Base-by-base conservation (phyloP, 2,329 filamentous ascomycete genomes). In the Sarocladiaceae sp. region DNA sequence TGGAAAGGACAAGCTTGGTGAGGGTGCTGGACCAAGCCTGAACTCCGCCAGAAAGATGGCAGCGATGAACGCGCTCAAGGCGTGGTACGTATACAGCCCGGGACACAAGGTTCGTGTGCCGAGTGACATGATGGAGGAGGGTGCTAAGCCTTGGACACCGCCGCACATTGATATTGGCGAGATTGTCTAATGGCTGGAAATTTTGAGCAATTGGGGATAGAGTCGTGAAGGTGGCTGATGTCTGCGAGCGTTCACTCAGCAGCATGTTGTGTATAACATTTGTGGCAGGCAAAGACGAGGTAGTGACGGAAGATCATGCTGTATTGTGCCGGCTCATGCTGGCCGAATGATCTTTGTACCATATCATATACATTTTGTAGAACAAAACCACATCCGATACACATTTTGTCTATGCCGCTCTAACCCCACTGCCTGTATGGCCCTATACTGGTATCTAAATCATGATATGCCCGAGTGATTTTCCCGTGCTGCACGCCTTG, bases 61-160 rank as follows among this genome's bases (percentile, higher is more conserved):
- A 18, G 84, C 89, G 33, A 92, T 95, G 63, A 86, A 87, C 57
- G 86, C 91, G 17, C 76, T 99, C 64, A 96, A 96, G 77, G 79
- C 86, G 5, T 99, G 94, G 94, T 99, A 99, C 70, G 76, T 99
- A 51, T 99, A 99, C 75, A 92, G 86, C 67, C 93, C 94, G 25
- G 76, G 79, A 52, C 72, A 76, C 59, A 72, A 82, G 57, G 79
- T 83, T 48, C 77, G 79, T 53, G 75, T 90, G 55, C 87, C 87
- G 22, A 89, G 86, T 64, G 84, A 88, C 57, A 86, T 81, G 73
- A 77, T 87, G 59, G 74, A 78, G 51, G 75, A 82, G 57, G 78
- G 75, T 44, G 81, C 83, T 39, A 72, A 72, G 61, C 75, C 79
- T 4, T 90, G 85, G 85, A 80, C 79, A 69, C 81, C 86, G 2